A percentile compares a stretch with the other conserved stretches of the same genome.
phyloP scores from a whole-genome alignment of 2,329 filamentous ascomycete species.

The Colletotrichum noveboracense region DNA sequence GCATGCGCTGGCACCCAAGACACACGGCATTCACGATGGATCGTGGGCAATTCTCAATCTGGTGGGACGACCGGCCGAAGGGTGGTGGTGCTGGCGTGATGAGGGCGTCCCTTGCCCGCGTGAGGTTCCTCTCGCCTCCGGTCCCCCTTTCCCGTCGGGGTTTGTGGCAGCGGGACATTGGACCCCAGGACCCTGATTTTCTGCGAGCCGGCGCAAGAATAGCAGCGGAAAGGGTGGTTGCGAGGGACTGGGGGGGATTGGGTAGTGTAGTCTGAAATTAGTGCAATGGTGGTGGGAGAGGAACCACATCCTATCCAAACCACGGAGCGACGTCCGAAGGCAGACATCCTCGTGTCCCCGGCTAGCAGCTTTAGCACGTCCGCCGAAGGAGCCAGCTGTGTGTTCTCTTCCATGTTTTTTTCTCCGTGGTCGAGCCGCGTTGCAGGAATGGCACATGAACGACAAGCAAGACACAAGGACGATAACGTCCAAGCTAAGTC shows the following conservation, averaged over 20 bases:
- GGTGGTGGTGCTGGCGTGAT: not conserved
- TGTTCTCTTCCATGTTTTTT: not conserved
- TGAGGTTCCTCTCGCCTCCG: not conserved
- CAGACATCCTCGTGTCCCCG: not conserved
- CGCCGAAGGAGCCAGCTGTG: not conserved
- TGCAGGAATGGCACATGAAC: not conserved
- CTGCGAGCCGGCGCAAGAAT: not conserved
- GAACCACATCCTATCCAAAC: not conserved
- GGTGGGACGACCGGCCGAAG: not conserved
- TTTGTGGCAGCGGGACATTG: not conserved
- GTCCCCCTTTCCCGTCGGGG: not conserved
- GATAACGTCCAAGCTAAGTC: not conserved
- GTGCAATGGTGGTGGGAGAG: not conserved
- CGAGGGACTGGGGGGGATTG: not conserved
- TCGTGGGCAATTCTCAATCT: not conserved
- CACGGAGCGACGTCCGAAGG: conserved; percentile 3
- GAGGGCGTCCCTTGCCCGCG: not conserved
- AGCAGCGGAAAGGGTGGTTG: not conserved
- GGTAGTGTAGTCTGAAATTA: not conserved
- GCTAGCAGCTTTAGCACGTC: not conserved
- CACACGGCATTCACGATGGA: not conserved
- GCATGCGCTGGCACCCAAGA: not conserved
- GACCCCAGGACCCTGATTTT: conserved; percentile 8
- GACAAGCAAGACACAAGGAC: not conserved
- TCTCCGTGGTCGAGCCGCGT: not conserved